Evolutionary conservation across 768 basidiomycete genomes (phyloP).

Genomic region (Dictyophora rubrovolvata): DNA sequence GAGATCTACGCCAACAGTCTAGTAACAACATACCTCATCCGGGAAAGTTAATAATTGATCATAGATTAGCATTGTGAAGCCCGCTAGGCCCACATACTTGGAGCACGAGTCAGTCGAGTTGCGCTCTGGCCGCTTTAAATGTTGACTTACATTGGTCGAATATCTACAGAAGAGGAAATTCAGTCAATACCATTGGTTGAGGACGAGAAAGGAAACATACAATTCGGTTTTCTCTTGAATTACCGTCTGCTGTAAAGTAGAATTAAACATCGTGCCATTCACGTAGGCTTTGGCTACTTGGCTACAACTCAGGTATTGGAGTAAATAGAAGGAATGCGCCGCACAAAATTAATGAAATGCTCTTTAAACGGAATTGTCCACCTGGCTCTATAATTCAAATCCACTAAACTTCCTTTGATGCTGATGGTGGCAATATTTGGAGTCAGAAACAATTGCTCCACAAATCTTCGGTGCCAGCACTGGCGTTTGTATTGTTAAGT

Average conservation of each 20-base stretch:
- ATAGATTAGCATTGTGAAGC: conserved; percentile 4
- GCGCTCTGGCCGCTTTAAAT: background rate
- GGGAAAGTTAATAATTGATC: conserved; percentile 4
- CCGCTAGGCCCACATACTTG: conserved; percentile 3
- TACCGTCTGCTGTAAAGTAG: background rate
- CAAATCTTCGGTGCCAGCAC: too few species aligned
- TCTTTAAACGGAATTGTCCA: too few species aligned
- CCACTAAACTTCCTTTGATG: too few species aligned
- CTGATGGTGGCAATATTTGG: too few species aligned
- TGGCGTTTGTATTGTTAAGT: too few species aligned
- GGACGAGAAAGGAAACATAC: background rate
- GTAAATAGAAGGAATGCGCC: too few species aligned
- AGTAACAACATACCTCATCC: conserved; percentile 1
- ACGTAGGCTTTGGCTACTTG: background rate
- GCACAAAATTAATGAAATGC: too few species aligned
- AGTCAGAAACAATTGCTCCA: too few species aligned
- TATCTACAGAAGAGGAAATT: background rate
- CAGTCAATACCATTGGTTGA: background rate
- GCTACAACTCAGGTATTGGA: background rate
- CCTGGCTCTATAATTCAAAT: too few species aligned
- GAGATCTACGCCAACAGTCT: background rate
- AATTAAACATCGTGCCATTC: background rate
- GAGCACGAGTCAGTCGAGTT: background rate
- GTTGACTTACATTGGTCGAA: conserved; percentile 1
- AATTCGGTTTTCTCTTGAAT: background rate